Base-by-base conservation (phyloP, 257 asterid genomes). In the Solanum paucissectum region DNA sequence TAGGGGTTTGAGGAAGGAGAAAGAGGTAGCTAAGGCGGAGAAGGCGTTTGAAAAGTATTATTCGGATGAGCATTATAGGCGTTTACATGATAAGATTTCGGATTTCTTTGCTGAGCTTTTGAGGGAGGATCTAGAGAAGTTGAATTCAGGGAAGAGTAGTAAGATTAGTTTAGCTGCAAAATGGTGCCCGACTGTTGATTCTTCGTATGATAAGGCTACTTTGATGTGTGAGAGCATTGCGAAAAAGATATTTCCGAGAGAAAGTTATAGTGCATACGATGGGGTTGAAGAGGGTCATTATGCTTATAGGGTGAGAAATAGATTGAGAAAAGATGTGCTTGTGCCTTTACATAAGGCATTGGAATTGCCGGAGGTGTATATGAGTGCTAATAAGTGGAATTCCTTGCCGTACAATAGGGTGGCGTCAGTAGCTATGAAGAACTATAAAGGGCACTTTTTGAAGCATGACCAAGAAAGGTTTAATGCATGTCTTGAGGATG, bases 161-260 rank as follows among this genome's bases (percentile, higher is more conserved):
- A 88, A 91, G 27, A 92, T 93, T n/a, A 90, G 91, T 44, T 89
- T 93, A 36, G 95, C 96, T 5, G 92, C 93, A 4, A 94, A 93
- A 66, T 94, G 95, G 96, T 94, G 94, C 62, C 95, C 96, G 9
- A 62, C 90, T 16, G 83, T 94, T 64, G 97, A 92, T 88, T 93
- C 95, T 0, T 91, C 94, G 1, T 94, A 93, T 37, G 95, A 94
- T 83, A 90, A 89, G 87, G 90, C 92, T n/a, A 91, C 93, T 9
- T 38, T 93, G 90, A 86, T 93, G 32, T 94, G 95, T 20, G 93
- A 90, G 64, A 90, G 90, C 89, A 86, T 94, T 27, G 91, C 93
- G 12, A 88, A 88, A 36, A 84, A 86, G 72, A 11, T 93, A 89
- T 94, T 92, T 33, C 97, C 95, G 0, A 88, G 64, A 66, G 93